Percentiles rank a stretch among this genome's conserved stretches.
phyloP scores from a whole-genome alignment of 208 protist species.

The Kentomonas sorsogonicus region DNA sequence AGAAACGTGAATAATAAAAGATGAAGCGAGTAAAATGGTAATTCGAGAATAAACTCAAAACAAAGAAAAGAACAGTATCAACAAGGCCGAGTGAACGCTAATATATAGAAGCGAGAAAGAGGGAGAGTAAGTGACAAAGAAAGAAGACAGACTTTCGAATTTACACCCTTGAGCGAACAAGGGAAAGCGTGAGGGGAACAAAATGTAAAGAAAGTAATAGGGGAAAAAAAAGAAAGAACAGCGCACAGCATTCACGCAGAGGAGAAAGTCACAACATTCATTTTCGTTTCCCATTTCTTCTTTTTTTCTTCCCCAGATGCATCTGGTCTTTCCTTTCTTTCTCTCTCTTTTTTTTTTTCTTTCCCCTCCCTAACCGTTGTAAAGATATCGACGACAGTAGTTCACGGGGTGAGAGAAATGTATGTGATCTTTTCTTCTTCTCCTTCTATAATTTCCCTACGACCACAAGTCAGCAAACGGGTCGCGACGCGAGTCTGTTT shows the following conservation, averaged over 20 bases:
- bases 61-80: neutral
- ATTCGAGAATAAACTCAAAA: too few species aligned
- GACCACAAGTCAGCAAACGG: constrained; percentile 77
- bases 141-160: neutral
- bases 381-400: neutral
- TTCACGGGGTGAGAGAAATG: constrained; percentile 7
- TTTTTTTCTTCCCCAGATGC: neutral
- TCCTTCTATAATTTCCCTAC: constrained; percentile 9
- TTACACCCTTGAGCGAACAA: too few species aligned
- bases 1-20: constrained; percentile 7
- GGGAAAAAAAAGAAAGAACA: constrained; percentile 11
- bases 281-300: constrained; percentile 17
- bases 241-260: too few species aligned
- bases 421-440: constrained; percentile 3
- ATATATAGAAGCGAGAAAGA: neutral
- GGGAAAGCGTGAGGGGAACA: neutral
- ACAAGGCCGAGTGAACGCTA: neutral
- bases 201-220: neutral
- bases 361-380: constrained; percentile 2
- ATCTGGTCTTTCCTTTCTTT: neutral
- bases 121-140: constrained; percentile 6
- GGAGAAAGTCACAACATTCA: constrained; percentile 1
- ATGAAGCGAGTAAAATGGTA: too few species aligned
- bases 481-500: constrained; percentile 29
- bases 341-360: constrained; percentile 11